Evolutionary conservation across 352 stramenopile species (phyloP).

Genomic region (Globisporangium mamillatum): DNA sequence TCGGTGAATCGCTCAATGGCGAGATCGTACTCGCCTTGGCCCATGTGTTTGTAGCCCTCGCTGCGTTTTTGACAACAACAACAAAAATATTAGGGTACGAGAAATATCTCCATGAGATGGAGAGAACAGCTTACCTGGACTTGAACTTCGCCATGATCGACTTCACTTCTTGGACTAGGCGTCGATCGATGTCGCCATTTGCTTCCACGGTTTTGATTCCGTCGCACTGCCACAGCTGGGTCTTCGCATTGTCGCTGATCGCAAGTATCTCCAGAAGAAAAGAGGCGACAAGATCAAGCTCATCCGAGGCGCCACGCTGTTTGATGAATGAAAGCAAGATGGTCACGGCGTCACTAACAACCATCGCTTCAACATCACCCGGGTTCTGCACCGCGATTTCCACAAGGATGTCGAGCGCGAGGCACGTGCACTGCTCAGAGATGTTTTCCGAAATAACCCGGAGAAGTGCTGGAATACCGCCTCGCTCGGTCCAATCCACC

Average conservation of each 20-base stretch:
- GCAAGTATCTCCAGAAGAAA: conserved; percentile 50
- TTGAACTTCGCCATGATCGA: conserved; percentile 63
- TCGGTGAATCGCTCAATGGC: conserved; percentile 93
- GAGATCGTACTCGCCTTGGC: conserved; percentile 81
- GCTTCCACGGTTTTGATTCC: conserved; percentile 41
- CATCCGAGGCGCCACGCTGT: conserved; percentile 26
- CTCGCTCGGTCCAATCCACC: conserved; percentile 32
- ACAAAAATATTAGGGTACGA: not conserved
- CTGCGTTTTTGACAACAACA: conserved; percentile 18
- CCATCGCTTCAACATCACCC: conserved; percentile 37
- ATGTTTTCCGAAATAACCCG: conserved; percentile 40
- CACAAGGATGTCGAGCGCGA: conserved; percentile 40
- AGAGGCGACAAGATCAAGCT: conserved; percentile 46
- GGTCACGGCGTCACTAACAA: conserved; percentile 44
- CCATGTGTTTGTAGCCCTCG: conserved; percentile 91
- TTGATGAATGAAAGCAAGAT: conserved; percentile 46
- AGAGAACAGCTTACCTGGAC: conserved; percentile 16
- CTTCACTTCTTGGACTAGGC: conserved; percentile 60
- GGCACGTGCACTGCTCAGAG: conserved; percentile 32
- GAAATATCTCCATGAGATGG: not conserved
- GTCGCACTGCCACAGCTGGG: conserved; percentile 35
- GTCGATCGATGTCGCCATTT: conserved; percentile 38
- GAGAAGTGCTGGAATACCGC: conserved; percentile 40
- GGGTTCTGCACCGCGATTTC: conserved; percentile 31
- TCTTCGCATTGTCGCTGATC: conserved; percentile 39